phyloP scores from a whole-genome alignment of 768 basidiomycete genomes.

The Imleria badia region DNA sequence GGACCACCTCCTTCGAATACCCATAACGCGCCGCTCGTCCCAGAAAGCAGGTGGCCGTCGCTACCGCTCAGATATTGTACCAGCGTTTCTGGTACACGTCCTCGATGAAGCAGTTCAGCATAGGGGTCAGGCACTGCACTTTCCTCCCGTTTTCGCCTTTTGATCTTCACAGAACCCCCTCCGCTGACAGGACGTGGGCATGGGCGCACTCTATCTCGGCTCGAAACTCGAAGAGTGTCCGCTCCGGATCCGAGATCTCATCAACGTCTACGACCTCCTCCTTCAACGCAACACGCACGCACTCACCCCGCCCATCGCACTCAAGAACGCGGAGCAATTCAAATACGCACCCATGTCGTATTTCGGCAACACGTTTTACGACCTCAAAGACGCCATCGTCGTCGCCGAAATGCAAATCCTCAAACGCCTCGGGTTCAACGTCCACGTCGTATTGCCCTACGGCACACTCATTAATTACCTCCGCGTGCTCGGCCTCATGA shows the following conservation, averaged over 20 bases:
- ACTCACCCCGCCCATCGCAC: conserved; percentile 33
- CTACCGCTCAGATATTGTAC: conserved; percentile 94
- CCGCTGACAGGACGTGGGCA: conserved; percentile 68
- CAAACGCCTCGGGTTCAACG: conserved; percentile 94
- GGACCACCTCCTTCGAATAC: background rate
- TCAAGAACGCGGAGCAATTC: conserved; percentile 39
- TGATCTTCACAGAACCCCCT: conserved; percentile 8
- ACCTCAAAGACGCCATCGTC: conserved; percentile 90
- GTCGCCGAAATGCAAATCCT: conserved; percentile 97
- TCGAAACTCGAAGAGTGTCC: conserved; percentile 94
- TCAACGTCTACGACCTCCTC: conserved; percentile 91
- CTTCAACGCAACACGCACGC: conserved; percentile 69
- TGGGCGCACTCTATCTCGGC: conserved; percentile 85
- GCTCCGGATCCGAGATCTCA: conserved; percentile 86
- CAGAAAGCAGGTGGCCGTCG: conserved; percentile 95
- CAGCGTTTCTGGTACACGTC: conserved; percentile 97
- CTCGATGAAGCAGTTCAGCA: conserved; percentile 92
- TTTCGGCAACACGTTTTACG: conserved; percentile 87
- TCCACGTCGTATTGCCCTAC: conserved; percentile 90
- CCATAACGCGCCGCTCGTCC: conserved; percentile 6
- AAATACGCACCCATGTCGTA: conserved; percentile 86
- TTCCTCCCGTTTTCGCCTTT: conserved; percentile 4
- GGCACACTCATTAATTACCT: conserved; percentile 94
- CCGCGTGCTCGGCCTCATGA: conserved; percentile 81
- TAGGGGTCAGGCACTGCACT: conserved; percentile 62